Conservation (phyloP, 768 basidiomycete genomes). For the Chiua virens region DNA sequence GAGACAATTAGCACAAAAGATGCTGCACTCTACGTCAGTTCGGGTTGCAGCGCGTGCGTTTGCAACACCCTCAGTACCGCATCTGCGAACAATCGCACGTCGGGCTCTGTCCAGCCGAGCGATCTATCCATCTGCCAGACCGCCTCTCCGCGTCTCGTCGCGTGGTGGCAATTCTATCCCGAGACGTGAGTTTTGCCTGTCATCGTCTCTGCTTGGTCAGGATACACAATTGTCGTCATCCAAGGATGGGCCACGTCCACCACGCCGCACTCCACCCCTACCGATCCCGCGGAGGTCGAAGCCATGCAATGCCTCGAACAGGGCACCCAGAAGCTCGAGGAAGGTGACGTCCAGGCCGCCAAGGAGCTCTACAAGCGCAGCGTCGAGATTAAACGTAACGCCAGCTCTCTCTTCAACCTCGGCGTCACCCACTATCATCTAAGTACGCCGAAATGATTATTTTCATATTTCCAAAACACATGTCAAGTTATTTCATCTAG, state of each 20-base stretch:
- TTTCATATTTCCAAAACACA: constrained; percentile 14
- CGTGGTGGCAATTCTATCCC: constrained; percentile 4
- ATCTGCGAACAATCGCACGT: constrained; percentile 20
- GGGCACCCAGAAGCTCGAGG: constrained; percentile 81
- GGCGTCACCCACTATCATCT: constrained; percentile 90
- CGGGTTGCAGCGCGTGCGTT: constrained; percentile 21
- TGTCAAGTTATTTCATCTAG: constrained; percentile 38
- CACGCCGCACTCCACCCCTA: constrained; percentile 76
- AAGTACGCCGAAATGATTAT: constrained; percentile 48
- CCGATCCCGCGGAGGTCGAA: constrained; percentile 81
- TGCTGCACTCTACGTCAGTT: constrained; percentile 20
- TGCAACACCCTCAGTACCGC: constrained; percentile 24
- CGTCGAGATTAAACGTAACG: constrained; percentile 74
- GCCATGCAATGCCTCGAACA: constrained; percentile 78
- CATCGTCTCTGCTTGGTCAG: constrained; percentile 1
- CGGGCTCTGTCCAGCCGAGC: constrained; percentile 25
- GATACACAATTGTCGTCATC: constrained; percentile 1
- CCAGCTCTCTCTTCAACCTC: constrained; percentile 83
- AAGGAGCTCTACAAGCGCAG: constrained; percentile 77
- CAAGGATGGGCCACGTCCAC: constrained; percentile 77
- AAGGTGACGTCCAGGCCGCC: constrained; percentile 80
- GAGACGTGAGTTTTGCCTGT: constrained; percentile 31
- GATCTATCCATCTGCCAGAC: constrained; percentile 19
- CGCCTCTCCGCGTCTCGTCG: constrained; percentile 9
- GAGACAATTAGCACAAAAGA: constrained; percentile 30